Conservation (phyloP, 163 green algal species). For the Chlamydomonas reinhardtii region DNA sequence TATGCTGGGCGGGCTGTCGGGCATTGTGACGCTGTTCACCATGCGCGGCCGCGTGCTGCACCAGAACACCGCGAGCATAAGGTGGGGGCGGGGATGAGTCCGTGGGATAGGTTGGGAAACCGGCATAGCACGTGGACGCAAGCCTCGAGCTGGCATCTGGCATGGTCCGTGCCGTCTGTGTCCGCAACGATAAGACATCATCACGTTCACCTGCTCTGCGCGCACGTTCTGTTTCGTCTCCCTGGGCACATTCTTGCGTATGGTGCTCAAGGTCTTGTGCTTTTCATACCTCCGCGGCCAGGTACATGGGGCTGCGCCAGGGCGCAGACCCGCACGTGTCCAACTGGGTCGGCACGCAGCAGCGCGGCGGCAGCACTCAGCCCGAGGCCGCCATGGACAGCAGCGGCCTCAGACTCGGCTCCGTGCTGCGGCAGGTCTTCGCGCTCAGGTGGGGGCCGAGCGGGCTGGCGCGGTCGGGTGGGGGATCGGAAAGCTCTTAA, state of each 20-base stretch:
- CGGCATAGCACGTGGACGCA: too few relatives aligned
- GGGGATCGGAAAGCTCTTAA: too few relatives aligned
- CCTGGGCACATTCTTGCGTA: too few relatives aligned
- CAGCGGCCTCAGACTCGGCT: background rate
- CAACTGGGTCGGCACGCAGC: too few relatives aligned
- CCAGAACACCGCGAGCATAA: slow-evolving; percentile 37
- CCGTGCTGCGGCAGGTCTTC: slow-evolving; percentile 30
- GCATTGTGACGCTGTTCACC: slow-evolving; percentile 40
- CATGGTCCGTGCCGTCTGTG: too few relatives aligned
- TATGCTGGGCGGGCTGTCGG: slow-evolving; percentile 14
- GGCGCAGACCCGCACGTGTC: background rate
- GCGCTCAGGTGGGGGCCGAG: background rate
- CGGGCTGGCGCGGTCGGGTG: too few relatives aligned
- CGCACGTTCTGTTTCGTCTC: too few relatives aligned
- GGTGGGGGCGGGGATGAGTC: slow-evolving; percentile 9
- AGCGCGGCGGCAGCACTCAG: background rate
- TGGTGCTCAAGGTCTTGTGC: too few relatives aligned
- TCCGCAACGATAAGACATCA: too few relatives aligned
- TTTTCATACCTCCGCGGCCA: background rate
- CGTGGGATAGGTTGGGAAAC: too few relatives aligned
- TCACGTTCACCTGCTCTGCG: too few relatives aligned
- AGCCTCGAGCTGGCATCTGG: too few relatives aligned
- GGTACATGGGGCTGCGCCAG: slow-evolving; percentile 44
- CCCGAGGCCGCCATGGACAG: background rate
- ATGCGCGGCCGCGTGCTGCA: slow-evolving; percentile 28